Evolutionary conservation across 1,284 basidiomycete genomes (phyloP), one percentile per base, ranked within the genome.

Genomic region (Schizopora paradoxa): DNA sequence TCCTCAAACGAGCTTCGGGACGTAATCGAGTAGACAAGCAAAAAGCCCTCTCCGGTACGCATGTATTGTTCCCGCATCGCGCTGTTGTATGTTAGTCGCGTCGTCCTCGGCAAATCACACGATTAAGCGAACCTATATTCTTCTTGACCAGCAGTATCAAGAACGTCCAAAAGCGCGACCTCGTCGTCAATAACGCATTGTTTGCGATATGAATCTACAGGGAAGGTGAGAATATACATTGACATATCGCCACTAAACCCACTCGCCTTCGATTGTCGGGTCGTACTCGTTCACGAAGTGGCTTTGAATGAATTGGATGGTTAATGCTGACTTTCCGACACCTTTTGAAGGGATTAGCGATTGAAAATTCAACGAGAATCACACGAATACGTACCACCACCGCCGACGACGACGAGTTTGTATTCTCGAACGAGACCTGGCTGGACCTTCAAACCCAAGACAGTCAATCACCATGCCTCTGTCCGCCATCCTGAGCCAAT

Each of bases 261-360:
- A 55, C 66, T 56, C 54, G 88, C 89, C 90, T 66, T 93, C 94
- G 56, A 97, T 98, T 23, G 95, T 98, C 23, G 95, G 94, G 66
- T 97, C 94, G 61, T 95, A 99, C 69, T 98, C 95, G 66, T 97
- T 92, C 42, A 98, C 93, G 64, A 99, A 99, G 67, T 96, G 90
- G 56, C 84, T 87, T 65, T 94, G 90, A 58, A 96, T 97, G 74
- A 98, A 98, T 66, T 97, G 94, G 62, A 98, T 97, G 37, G 95
- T 98, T 67, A 97, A 70, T 19, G 92, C 92, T 37, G 88, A 95
- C 74, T 98, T 97, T 55, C 94, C 94, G 56, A 96, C 93, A 76
- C 91, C 92, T 92, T n/a, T 53, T n/a, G 7, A 25, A 18, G 26
- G 48, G 19, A 41, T 40, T 29, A 46, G 53, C 40, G 32, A 22